A percentile compares a stretch with the other conserved stretches of the same genome.
These are phyloP conservation scores for Copromyces sp. DNA, from an alignment of 495 filamentous ascomycete species.

Conservation along the genomic window DNA sequence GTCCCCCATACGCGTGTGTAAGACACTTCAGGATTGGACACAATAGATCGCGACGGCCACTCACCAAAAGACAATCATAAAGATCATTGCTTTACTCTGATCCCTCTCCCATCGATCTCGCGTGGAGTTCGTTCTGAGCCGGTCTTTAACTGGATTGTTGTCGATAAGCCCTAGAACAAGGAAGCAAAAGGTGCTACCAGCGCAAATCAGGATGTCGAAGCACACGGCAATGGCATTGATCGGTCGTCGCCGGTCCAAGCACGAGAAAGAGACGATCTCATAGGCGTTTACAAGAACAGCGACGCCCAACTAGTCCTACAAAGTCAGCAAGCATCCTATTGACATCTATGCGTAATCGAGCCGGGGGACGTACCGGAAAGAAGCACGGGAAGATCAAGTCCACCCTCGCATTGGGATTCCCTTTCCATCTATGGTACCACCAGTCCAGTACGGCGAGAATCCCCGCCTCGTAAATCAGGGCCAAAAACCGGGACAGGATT, in stretches of 20 bases:
- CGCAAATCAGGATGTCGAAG: constrained; percentile 12
- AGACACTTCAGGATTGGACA: background rate
- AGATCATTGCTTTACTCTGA: constrained; percentile 18
- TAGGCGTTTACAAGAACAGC: constrained; percentile 9
- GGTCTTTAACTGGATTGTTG: background rate
- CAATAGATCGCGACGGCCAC: background rate
- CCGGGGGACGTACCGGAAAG: constrained; percentile 13
- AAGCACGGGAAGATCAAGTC: constrained; percentile 20
- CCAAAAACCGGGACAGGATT: constrained; percentile 6
- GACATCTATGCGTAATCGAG: background rate
- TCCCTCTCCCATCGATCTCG: constrained; percentile 9
- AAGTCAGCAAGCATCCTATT: background rate
- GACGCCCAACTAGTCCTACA: constrained; percentile 5
- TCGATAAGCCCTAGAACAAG: constrained; percentile 11
- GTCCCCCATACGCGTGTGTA: background rate
- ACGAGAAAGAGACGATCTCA: constrained; percentile 14
- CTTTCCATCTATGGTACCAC: constrained; percentile 11
- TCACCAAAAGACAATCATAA: constrained; percentile 21
- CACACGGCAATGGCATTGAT: constrained; percentile 14
- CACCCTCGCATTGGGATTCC: constrained; percentile 9
- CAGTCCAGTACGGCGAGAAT: constrained; percentile 11
- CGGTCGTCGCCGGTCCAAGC: constrained; percentile 4
- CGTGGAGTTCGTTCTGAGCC: background rate
- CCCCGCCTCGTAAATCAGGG: constrained; percentile 9
- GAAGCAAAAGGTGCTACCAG: constrained; percentile 17